Base-by-base conservation (phyloP, 2,329 filamentous ascomycete genomes). In the Aspergillus chevalieri region DNA sequence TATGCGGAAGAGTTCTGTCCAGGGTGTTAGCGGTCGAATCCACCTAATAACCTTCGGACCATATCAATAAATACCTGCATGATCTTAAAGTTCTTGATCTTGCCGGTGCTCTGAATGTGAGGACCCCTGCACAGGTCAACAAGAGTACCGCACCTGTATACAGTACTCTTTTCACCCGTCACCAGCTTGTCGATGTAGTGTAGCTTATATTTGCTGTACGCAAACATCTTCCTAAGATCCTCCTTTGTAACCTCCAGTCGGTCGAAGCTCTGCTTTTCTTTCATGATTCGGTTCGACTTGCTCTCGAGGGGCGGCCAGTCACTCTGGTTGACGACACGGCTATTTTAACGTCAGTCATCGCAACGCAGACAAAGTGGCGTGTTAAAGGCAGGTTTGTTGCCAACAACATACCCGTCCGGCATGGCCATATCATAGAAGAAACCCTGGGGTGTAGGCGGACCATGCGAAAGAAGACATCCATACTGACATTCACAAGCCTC, bases 341-440 rank as follows among this genome's bases (percentile, higher is more conserved):
- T 64, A 73, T 54, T 50, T 12, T 6, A 30, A 48, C 26, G 34
- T 65, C 53, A 64, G 57, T 39, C 45, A 21, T 46, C 46, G 26
- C 22, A 24, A 19, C 39, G 8, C 24, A 51, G 47, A 43, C 38
- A 30, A 48, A 44, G 30, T 38, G 17, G 34, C n/a, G 17, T 17
- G 4, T 10, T n/a, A 38, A 6, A 19, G 14, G n/a, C n/a, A n/a
- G n/a, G 46, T 17, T n/a, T 26, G 33, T 17, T 28, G 9, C 75
- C 48, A 8, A 48, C 26, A 30, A 62, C 65, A 47, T 65, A 73
- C 65, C 84, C 83, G 36, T 86, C 84, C 43, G 86, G 82, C 42
- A 89, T 78, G 28, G 87, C 87, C 91, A 97, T 96, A 73, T 97
- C 89, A 72, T 96, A 97, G 79, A 95, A 96, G 78, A 95, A 96